A percentile compares a stretch with the other conserved stretches of the same genome.
Conservation (phyloP, 345 rosid genomes). For the Salix viminalis region DNA sequence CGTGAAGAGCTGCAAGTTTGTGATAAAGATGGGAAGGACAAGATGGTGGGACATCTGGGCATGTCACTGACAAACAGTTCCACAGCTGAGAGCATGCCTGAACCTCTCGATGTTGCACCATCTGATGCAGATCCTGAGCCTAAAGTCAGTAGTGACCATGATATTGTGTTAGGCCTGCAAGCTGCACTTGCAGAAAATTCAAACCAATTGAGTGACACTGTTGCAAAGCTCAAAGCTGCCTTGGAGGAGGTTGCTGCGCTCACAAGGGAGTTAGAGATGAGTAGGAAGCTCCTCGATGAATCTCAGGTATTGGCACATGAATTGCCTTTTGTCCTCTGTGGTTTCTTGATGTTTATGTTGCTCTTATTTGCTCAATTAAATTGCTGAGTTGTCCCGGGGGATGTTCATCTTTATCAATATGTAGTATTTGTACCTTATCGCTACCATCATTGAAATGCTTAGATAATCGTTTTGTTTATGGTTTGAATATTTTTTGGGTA, state of each 20-base stretch:
- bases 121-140: constrained; percentile 40
- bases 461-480: neutral
- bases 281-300: constrained; percentile 83
- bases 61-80: constrained; percentile 77
- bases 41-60: constrained; percentile 48
- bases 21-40: constrained; percentile 64
- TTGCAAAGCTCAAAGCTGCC: constrained; percentile 61
- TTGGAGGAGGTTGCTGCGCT: constrained; percentile 66
- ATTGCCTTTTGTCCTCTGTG: neutral
- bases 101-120: constrained; percentile 37
- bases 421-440: neutral
- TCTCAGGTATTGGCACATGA: constrained; percentile 61
- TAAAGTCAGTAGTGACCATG: constrained; percentile 26
- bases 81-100: constrained; percentile 79
- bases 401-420: neutral
- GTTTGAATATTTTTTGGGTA: too few relatives aligned
- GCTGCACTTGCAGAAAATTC: constrained; percentile 57
- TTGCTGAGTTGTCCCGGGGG: neutral
- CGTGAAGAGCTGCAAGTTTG: constrained; percentile 46
- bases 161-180: constrained; percentile 50
- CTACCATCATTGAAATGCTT: neutral
- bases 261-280: constrained; percentile 64
- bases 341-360: neutral
- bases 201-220: constrained; percentile 55
- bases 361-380: neutral